A percentile compares a stretch with the other conserved stretches of the same genome.
phyloP scores from a whole-genome alignment of 495 filamentous ascomycete genomes.

The Penicillium malachiteum region DNA sequence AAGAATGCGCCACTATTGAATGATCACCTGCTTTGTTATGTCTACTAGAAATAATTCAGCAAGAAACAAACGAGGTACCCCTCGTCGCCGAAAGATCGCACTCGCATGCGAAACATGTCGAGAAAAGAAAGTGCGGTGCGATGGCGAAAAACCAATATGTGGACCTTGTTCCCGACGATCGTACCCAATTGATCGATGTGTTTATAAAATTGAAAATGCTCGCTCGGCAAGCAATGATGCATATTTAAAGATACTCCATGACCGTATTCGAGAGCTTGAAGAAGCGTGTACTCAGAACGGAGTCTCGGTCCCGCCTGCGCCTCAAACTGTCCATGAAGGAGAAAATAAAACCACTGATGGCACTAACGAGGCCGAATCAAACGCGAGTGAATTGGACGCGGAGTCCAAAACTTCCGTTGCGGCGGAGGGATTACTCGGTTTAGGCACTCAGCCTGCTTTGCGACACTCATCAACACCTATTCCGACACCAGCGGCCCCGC shows the following conservation, averaged over 20 bases:
- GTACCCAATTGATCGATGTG: conserved; percentile 33
- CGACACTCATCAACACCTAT: neutral
- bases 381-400: conserved; percentile 8
- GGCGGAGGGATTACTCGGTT: conserved; percentile 23
- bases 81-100: conserved; percentile 57
- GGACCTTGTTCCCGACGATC: conserved; percentile 39
- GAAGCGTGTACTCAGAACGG: conserved; percentile 31
- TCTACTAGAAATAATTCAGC: conserved; percentile 67
- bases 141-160: conserved; percentile 46
- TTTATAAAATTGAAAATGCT: conserved; percentile 38
- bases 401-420: conserved; percentile 24
- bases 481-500: neutral
- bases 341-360: neutral
- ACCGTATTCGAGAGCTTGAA: conserved; percentile 40
- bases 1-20: neutral
- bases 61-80: conserved; percentile 83
- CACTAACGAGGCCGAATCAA: neutral
- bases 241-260: conserved; percentile 37
- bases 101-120: conserved; percentile 90
- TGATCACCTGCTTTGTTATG: conserved; percentile 4
- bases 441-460: conserved; percentile 9
- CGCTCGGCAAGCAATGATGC: conserved; percentile 40
- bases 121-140: conserved; percentile 81
- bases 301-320: conserved; percentile 19
- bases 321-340: conserved; percentile 1